phyloP scores from a whole-genome alignment of 2,329 filamentous ascomycete species.

The Botrytis squamosa region DNA sequence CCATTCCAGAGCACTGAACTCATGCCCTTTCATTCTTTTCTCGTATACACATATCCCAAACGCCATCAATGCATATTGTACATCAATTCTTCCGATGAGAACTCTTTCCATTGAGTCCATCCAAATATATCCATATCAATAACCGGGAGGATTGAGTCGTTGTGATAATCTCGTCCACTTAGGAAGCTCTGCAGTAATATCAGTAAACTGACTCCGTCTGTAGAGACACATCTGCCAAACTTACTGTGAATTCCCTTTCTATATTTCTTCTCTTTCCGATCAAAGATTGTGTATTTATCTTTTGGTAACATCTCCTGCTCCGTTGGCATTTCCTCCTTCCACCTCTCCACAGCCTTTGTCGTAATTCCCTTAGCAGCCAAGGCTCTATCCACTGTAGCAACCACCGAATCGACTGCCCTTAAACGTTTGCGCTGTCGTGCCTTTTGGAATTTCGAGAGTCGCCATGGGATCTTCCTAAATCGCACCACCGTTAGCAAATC shows the following conservation, averaged over 20 bases:
- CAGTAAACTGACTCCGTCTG: conserved; percentile 11
- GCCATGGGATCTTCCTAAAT: conserved; percentile 88
- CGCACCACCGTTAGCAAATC: conserved; percentile 27
- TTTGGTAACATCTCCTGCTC: conserved; percentile 93
- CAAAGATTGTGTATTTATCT: conserved; percentile 98
- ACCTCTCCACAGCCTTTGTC: conserved; percentile 76
- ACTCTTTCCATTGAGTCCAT: conserved; percentile 10
- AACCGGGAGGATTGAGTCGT: conserved; percentile 90
- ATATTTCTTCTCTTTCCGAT: conserved; percentile 92
- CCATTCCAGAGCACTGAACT: conserved; percentile 18
- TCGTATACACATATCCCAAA: conserved; percentile 32
- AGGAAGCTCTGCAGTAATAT: conserved; percentile 59
- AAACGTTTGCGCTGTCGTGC: conserved; percentile 79
- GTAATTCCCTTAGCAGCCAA: conserved; percentile 70
- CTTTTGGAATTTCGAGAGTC: conserved; percentile 89
- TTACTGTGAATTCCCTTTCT: conserved; percentile 96
- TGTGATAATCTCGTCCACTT: conserved; percentile 98
- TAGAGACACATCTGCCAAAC: conserved; percentile 38
- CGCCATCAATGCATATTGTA: conserved; percentile 34
- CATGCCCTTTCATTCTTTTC: conserved; percentile 20
- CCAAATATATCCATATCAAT: conserved; percentile 48
- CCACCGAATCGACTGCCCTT: conserved; percentile 81
- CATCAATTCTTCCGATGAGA: conserved; percentile 31
- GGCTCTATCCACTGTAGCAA: conserved; percentile 77
- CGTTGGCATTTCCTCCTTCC: conserved; percentile 94